phyloP scores from a whole-genome alignment of 805 yeast species.

The Starmera amethionina region DNA sequence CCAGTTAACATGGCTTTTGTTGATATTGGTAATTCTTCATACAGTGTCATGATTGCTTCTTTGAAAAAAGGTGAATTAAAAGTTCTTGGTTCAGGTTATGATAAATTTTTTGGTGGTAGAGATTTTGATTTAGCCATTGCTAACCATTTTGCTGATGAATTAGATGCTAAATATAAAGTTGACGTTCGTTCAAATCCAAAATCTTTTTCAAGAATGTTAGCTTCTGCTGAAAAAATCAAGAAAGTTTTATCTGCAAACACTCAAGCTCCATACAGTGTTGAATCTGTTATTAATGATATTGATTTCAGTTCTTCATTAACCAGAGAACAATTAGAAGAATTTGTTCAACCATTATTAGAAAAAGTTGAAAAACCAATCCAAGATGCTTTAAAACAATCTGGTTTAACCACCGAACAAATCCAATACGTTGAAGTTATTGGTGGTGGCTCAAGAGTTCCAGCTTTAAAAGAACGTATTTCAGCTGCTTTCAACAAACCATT shows the following conservation, averaged over 20 bases:
- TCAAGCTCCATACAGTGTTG: constrained; percentile 88
- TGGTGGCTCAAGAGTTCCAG: constrained; percentile 97
- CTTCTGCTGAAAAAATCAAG: constrained; percentile 89
- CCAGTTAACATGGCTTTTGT: constrained; percentile 86
- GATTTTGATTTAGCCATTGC: constrained; percentile 91
- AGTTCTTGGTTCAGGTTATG: constrained; percentile 84
- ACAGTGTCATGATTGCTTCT: constrained; percentile 81
- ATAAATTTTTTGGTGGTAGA: constrained; percentile 98
- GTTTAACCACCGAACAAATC: constrained; percentile 58
- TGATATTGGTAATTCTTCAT: constrained; percentile 96
- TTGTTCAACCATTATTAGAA: constrained; percentile 70
- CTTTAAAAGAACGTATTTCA: constrained; percentile 71
- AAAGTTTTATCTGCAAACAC: constrained; percentile 95
- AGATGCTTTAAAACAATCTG: constrained; percentile 73
- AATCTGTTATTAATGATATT: constrained; percentile 94
- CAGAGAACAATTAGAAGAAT: constrained; percentile 90
- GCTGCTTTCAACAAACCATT: constrained; percentile 77
- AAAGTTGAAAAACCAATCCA: constrained; percentile 73
- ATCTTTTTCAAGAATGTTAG: constrained; percentile 87
- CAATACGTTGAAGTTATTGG: constrained; percentile 95
- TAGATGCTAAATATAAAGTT: constrained; percentile 85
- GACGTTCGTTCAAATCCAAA: constrained; percentile 86
- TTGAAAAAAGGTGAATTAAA: constrained; percentile 95
- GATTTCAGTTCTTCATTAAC: constrained; percentile 85
- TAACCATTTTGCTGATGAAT: constrained; percentile 88